These are phyloP conservation scores for Aspergillus vadensis DNA, from an alignment of 2,329 filamentous ascomycete species.

Conservation along the genomic window DNA sequence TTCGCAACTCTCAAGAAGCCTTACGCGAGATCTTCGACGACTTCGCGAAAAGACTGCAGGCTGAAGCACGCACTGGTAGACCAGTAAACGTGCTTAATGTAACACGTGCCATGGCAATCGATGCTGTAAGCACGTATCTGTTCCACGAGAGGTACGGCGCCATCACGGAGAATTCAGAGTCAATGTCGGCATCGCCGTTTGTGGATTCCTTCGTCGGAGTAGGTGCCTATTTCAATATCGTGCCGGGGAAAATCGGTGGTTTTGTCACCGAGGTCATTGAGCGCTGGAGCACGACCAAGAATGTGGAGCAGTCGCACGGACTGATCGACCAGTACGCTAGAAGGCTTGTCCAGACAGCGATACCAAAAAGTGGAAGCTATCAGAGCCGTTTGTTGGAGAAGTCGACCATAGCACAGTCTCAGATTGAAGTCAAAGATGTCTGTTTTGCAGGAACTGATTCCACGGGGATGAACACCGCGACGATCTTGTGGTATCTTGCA, in stretches of 20 bases:
- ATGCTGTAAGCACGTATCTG: conserved; percentile 57
- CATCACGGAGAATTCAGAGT: conserved; percentile 40
- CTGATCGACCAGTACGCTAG: conserved; percentile 49
- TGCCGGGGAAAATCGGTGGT: conserved; percentile 44
- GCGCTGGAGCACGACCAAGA: conserved; percentile 35
- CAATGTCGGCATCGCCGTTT: conserved; percentile 51
- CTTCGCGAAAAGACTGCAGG: conserved; percentile 24
- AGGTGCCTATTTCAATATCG: conserved; percentile 57
- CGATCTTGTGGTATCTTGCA: conserved; percentile 50
- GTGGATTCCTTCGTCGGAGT: conserved; percentile 59
- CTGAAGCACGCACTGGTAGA: conserved; percentile 17
- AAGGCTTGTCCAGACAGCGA: conserved; percentile 40
- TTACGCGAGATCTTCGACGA: conserved; percentile 24
- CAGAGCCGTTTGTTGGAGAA: conserved; percentile 51
- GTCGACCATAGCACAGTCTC: conserved; percentile 48
- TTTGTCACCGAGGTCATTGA: conserved; percentile 34
- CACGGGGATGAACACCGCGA: conserved; percentile 55
- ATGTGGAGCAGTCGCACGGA: conserved; percentile 37
- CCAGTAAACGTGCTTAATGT: conserved; percentile 49
- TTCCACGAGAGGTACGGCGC: conserved; percentile 56
- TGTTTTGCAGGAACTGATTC: conserved; percentile 59
- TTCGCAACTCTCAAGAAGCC: conserved; percentile 21
- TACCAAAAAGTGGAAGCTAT: conserved; percentile 45
- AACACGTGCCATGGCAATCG: conserved; percentile 53
- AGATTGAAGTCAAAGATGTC: conserved; percentile 57